Base-by-base conservation (phyloP, 495 filamentous ascomycete species). In the Aspergillus saccharolyticus region DNA sequence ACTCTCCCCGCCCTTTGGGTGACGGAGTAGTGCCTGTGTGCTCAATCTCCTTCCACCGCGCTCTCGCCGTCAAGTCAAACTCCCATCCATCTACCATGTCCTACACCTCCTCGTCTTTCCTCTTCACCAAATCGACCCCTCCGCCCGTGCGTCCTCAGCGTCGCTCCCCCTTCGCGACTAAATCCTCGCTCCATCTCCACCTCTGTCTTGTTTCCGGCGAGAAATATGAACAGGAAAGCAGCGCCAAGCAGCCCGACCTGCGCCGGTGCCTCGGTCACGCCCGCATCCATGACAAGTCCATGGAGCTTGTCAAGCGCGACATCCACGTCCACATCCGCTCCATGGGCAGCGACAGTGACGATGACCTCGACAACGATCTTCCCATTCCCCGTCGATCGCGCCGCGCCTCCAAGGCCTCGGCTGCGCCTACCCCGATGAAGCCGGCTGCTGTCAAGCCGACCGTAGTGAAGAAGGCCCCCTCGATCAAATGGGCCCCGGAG, bases 261-360 rank as follows among this genome's bases (percentile, higher is more conserved):
- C 47, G 47, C 22, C 47, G 47, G 22, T 50, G 47, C 47, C 9
- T 50, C 47, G 22, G 47, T 16, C 47, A 50, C 17, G 47, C 47
- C 24, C 47, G 22, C 47, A 30, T 50, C 24, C 47, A 50, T 18
- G 22, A 24, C 22, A 50, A 50, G 24, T 50, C 47, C 22, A 50
- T 50, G 47, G 47, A 24, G 22, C 21, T 50, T 14, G 47, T 50
- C 47, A 50, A 50, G 47, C 47, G 47, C 12, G 47, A 50, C 47
- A 50, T 50, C 47, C 47, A 28, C 6, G 47, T 50, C 47, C 47
- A 50, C 47, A 50, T 50, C 47, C 47, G 47, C 47, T 50, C 47
- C 22, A 50, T 50, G 22, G 47, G 47, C 47, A 50, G 24, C 22
- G 24, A 25, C 47, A 50, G 24, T 16, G 47, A 50, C 47, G 47